A percentile compares a stretch with the other conserved stretches of the same genome.
Conservation (phyloP, 148 eudicot genomes). For the Chenopodium album region DNA sequence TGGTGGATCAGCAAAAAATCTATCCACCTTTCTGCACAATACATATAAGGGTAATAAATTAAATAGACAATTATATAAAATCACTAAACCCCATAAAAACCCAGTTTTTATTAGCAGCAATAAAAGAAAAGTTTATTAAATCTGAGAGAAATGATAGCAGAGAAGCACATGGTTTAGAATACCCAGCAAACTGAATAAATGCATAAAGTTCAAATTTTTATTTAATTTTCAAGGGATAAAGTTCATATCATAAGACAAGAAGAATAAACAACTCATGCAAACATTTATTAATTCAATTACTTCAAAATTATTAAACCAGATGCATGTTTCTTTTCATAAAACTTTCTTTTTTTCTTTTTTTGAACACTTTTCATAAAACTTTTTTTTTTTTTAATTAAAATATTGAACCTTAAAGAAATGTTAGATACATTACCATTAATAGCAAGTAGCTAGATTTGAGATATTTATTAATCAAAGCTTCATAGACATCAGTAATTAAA, state of each 20-base stretch:
- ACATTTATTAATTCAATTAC: background rate
- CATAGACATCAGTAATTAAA: background rate
- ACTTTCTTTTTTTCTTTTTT: no score
- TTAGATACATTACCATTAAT: background rate
- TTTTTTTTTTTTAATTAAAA: no score
- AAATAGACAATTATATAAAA: background rate
- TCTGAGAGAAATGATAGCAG: constrained; percentile 17
- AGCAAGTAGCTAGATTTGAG: constrained; percentile 1
- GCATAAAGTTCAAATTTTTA: constrained; percentile 7
- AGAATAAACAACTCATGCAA: constrained; percentile 12
- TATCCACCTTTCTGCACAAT: constrained; percentile 6
- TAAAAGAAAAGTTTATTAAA: background rate
- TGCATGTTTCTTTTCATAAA: background rate
- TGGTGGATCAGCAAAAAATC: constrained; percentile 6
- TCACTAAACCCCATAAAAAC: constrained; percentile 6
- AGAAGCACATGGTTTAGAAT: constrained; percentile 14
- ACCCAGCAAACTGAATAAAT: constrained; percentile 15
- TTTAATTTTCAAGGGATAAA: background rate
- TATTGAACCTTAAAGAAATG: background rate
- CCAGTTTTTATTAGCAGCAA: constrained; percentile 2
- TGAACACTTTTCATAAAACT: background rate
- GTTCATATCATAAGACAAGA: constrained; percentile 4
- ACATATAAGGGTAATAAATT: no score
- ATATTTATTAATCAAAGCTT: background rate
- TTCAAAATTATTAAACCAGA: constrained; percentile 8